Evolutionary conservation across 345 rosid species (phyloP).

Genomic region (rapeseed (Brassica napus)): Da-Ae NC_063439.1:23727001-23727500

Average conservation of each 20-base stretch:
- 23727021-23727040: conserved; percentile 80
- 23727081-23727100: conserved; percentile 28
- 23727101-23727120: not conserved
- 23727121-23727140: conserved; percentile 4
- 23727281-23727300: not conserved
- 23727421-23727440: not conserved
- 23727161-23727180: conserved; percentile 11
- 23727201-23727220: not conserved
- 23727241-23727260: not conserved
- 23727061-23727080: conserved; percentile 26
- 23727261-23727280: not conserved
- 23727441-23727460: too few relatives aligned
- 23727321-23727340: too few relatives aligned
- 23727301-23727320: not conserved
- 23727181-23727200: not conserved
- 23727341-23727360: not conserved
- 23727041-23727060: conserved; percentile 40
- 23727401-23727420: not conserved
- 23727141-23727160: not conserved
- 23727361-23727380: not conserved
- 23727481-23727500: not conserved
- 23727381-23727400: not conserved
- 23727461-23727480: too few relatives aligned
- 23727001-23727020: conserved; percentile 76
- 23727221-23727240: not conserved